These are phyloP conservation scores for Flaveria brownii DNA, from an alignment of 129 eudicot genomes.

Conservation along the genomic window DNA sequence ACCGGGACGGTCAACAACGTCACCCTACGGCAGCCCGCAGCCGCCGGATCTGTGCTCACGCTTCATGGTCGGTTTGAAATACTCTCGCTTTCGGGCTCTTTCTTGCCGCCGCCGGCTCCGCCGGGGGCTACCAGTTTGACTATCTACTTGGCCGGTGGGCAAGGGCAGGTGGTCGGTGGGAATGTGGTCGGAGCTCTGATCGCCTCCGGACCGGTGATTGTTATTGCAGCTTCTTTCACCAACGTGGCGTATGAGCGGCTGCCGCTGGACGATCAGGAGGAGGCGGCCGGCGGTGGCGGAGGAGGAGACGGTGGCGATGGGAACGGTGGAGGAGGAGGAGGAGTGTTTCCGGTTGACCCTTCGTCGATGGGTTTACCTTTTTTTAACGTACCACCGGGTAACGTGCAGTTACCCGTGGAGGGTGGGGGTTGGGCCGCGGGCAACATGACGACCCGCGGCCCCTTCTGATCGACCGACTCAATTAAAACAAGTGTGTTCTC, in stretches of 20 bases:
- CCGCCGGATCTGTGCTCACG: conserved; percentile 64
- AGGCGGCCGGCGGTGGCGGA: conserved; percentile 36
- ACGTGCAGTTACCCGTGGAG: conserved; percentile 64
- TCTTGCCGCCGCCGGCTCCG: conserved; percentile 86
- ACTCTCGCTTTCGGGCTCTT: conserved; percentile 70
- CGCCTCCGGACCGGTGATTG: conserved; percentile 78
- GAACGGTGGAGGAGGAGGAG: conserved; percentile 35
- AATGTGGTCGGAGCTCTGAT: conserved; percentile 73
- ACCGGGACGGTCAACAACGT: conserved; percentile 81
- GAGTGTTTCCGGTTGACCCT: conserved; percentile 41
- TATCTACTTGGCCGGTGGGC: conserved; percentile 82
- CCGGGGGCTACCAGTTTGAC: conserved; percentile 84
- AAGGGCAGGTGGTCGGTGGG: conserved; percentile 80
- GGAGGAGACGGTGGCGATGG: conserved; percentile 23
- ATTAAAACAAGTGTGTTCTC: conserved; percentile 17
- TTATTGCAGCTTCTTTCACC: conserved; percentile 75
- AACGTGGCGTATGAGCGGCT: conserved; percentile 84
- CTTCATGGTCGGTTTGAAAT: conserved; percentile 85
- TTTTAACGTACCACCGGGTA: conserved; percentile 66
- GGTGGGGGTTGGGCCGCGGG: conserved; percentile 55
- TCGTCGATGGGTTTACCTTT: conserved; percentile 72
- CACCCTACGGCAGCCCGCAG: conserved; percentile 66
- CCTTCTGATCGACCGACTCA: conserved; percentile 27
- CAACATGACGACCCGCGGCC: conserved; percentile 43
- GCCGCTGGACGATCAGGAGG: conserved; percentile 69